Evolutionary conservation across 331 rosid species (phyloP).

Genomic region (Ulmus americana): DNA sequence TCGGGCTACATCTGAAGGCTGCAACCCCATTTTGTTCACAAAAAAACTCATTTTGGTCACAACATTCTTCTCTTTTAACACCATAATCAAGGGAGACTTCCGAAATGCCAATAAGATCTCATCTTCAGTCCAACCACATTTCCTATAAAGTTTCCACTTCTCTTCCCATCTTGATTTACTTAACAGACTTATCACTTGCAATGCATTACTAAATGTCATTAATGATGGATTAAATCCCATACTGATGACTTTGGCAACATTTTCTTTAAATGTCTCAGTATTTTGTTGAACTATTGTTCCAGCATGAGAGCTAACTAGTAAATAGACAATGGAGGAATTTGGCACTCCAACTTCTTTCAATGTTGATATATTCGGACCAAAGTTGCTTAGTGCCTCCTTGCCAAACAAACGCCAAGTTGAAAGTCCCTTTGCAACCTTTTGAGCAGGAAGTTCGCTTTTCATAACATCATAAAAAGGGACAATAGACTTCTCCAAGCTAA

Average conservation of each 20-base stretch:
- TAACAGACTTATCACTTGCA: background rate
- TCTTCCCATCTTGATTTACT: background rate
- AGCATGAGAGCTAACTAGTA: background rate
- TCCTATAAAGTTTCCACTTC: background rate
- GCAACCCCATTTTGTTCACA: background rate
- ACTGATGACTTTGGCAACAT: background rate
- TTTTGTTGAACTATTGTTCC: too few species aligned
- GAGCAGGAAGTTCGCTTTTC: background rate
- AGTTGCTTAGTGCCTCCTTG: too few species aligned
- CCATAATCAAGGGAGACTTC: slow-evolving; percentile 1
- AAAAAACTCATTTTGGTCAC: background rate
- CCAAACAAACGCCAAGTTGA: background rate
- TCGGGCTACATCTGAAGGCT: background rate
- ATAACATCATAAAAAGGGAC: background rate
- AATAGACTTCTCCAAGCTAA: slow-evolving; percentile 6
- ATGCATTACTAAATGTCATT: background rate
- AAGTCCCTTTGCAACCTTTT: background rate
- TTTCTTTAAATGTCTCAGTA: background rate
- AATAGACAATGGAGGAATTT: background rate
- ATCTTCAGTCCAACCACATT: background rate
- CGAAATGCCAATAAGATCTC: background rate
- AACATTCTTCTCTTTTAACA: background rate
- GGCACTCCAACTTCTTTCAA: background rate
- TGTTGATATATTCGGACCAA: background rate
- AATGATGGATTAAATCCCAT: slow-evolving; percentile 6